Base-by-base conservation (phyloP, 1,284 basidiomycete genomes). In the Amylostereum chailletii region DNA sequence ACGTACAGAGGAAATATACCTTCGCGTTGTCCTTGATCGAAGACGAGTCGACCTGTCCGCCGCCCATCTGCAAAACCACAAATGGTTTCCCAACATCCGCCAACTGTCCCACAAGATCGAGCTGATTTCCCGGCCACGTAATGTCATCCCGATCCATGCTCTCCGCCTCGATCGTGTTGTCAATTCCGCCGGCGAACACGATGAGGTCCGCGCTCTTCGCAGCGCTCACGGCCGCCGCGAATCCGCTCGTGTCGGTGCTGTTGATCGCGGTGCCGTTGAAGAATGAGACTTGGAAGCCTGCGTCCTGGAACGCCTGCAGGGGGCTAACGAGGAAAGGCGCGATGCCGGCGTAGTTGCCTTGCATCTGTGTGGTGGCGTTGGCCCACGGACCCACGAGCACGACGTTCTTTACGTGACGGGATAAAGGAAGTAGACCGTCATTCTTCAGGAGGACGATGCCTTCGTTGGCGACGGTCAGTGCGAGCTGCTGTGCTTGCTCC, bases 381-480 rank as follows among this genome's bases (percentile, higher is more conserved):
- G 71, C 76, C 70, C 70, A 78, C 1, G 77, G 77, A 0, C 77
- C 77, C 46, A 79, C 67, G 37, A 80, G 58, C 4, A 76, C 78
- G 32, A 81, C 56, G 26, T 68, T 74, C 51, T 70, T 72, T 48
- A 72, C 58, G 1, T 56, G 61, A 1, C 56, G 55, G 26, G 68
- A 62, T 49, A 81, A 62, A 3, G 77, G 77, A 3, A 81, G 64
- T 4, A 67, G 67, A 31, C 76, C 76, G 50, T 79, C 75, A 55
- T 79, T 81, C 63, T 80, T 79, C 31, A 80, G 64, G 1, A 81
- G 66, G 9, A 74, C 73, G 10, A 79, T 70, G 27, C 77, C 75
- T 55, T 78, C 75, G 2, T 71, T 62, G 1, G 76, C 77, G 19
- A 73, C 74, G 48, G 66, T 65, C 56, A 74, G 64, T 1, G 77